Percentiles rank a stretch among this genome's conserved stretches.
Evolutionary conservation across 2,329 filamentous ascomycete species (phyloP).

Genomic region (Sporothrix inflata): DNA sequence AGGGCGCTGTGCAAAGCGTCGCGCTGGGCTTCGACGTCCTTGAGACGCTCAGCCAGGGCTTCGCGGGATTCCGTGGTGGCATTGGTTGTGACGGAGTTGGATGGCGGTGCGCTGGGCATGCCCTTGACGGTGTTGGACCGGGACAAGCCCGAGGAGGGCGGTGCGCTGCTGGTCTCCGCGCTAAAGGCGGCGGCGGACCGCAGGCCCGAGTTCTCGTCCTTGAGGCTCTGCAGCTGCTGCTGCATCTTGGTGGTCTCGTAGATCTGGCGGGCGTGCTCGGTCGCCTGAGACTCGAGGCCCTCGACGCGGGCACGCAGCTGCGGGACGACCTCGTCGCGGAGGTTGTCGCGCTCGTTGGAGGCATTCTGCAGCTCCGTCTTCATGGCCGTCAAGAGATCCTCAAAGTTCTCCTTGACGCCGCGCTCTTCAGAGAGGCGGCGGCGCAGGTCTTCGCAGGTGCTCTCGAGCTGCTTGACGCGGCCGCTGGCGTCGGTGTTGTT

Average conservation of each 20-base stretch:
- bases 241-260: slow-evolving; percentile 86
- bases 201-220: slow-evolving; percentile 54
- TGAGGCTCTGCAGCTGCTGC: slow-evolving; percentile 70
- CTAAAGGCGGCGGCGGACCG: slow-evolving; percentile 27
- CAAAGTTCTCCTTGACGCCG: slow-evolving; percentile 87
- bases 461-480: slow-evolving; percentile 77
- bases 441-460: slow-evolving; percentile 77
- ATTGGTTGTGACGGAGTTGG: slow-evolving; percentile 37
- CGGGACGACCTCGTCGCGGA: slow-evolving; percentile 85
- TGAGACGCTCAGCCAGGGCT: slow-evolving; percentile 75
- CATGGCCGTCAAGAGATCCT: slow-evolving; percentile 84
- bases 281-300: slow-evolving; percentile 74
- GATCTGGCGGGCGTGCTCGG: slow-evolving; percentile 71
- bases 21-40: slow-evolving; percentile 90
- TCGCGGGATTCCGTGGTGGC: slow-evolving; percentile 63
- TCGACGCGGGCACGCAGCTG: slow-evolving; percentile 76
- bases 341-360: slow-evolving; percentile 86
- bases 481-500: slow-evolving; percentile 51
- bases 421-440: slow-evolving; percentile 83
- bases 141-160: slow-evolving; percentile 39
- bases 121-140: slow-evolving; percentile 62
- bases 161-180: slow-evolving; percentile 37
- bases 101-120: slow-evolving; percentile 8
- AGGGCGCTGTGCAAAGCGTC: slow-evolving; percentile 89
- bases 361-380: slow-evolving; percentile 80